A percentile compares a stretch with the other conserved stretches of the same genome.
phyloP scores from a whole-genome alignment of 169 alveolate species.

The Plasmodium gonderi region DNA sequence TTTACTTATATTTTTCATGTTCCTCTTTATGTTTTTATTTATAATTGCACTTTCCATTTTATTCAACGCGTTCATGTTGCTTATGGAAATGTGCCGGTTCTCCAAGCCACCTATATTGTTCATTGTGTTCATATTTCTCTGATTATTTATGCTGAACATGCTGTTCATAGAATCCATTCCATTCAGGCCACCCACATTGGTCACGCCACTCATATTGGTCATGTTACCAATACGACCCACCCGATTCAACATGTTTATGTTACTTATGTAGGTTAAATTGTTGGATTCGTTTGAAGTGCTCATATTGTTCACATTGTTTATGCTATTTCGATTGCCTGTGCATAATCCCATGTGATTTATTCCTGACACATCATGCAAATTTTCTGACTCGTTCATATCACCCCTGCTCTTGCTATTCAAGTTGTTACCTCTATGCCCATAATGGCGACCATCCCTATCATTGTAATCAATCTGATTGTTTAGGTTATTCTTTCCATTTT shows the following conservation, averaged over 20 bases:
- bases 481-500: neutral
- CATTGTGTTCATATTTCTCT: neutral
- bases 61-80: neutral
- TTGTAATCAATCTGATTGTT: neutral
- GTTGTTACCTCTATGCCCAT: neutral
- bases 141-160: neutral
- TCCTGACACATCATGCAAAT: neutral
- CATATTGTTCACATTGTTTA: neutral
- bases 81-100: neutral
- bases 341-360: neutral
- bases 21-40: neutral
- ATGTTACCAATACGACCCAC: neutral
- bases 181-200: neutral
- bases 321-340: neutral
- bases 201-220: neutral
- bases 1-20: neutral
- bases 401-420: neutral
- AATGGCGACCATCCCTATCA: neutral
- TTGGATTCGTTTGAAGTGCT: neutral
- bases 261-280: neutral
- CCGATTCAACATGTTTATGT: too few species aligned
- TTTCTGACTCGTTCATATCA: neutral
- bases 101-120: neutral
- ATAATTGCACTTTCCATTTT: slow-evolving; percentile 9
- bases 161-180: too few species aligned